Percentiles rank a stretch among this genome's conserved stretches.
Conservation (phyloP, 2,329 filamentous ascomycete species). For the Dactylellina cionopaga region DNA sequence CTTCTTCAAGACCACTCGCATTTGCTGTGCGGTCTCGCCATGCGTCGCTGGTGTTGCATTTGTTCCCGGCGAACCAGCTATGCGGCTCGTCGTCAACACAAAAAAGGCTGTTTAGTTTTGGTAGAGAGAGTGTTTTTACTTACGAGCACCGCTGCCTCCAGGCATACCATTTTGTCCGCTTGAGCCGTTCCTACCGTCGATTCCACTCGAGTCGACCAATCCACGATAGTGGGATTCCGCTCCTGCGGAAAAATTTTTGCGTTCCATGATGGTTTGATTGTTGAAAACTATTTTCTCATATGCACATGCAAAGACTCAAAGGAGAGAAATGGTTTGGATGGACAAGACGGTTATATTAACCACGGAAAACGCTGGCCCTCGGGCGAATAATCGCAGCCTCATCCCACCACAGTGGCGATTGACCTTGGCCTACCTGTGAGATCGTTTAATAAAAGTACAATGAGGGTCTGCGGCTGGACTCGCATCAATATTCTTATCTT, state of each 20-base stretch:
- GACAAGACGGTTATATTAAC: not conserved
- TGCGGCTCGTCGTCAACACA: not conserved
- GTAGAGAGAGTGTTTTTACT: constrained; percentile 2
- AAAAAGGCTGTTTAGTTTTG: not conserved
- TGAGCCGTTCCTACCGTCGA: constrained; percentile 5
- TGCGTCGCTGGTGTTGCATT: constrained; percentile 26
- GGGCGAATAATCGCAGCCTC: too few species aligned
- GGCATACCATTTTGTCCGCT: constrained; percentile 13
- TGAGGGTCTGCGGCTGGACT: too few species aligned
- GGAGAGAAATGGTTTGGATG: not conserved
- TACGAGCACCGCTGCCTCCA: constrained; percentile 21
- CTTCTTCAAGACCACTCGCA: not conserved
- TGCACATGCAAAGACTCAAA: not conserved
- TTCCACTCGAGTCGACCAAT: constrained; percentile 16
- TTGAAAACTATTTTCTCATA: not conserved
- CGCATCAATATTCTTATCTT: too few species aligned
- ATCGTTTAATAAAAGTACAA: too few species aligned
- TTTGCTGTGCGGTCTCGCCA: constrained; percentile 15
- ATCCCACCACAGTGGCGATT: too few species aligned
- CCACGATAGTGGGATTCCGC: constrained; percentile 9
- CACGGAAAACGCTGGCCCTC: too few species aligned
- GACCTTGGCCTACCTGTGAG: too few species aligned
- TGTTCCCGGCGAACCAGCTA: constrained; percentile 18
- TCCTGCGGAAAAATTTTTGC: constrained; percentile 15
- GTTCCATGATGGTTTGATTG: constrained; percentile 3